Base-by-base conservation (phyloP, 2,329 filamentous ascomycete species). In the Aspergillus proliferans region DNA sequence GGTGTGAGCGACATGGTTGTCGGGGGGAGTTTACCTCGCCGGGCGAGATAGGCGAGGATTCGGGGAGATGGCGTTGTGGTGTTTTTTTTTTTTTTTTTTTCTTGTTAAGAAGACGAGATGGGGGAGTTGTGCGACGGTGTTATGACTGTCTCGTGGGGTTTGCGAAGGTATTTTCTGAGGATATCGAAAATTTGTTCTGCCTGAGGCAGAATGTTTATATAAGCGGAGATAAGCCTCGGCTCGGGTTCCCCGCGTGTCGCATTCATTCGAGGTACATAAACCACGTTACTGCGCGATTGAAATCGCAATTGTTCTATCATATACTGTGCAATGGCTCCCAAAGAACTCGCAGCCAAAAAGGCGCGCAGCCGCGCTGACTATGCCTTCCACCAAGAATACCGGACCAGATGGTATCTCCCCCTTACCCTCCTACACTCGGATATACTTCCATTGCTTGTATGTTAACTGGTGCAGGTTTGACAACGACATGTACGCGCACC, bases 401-500 rank as follows among this genome's bases (percentile, higher is more conserved):
- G 89, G 49, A 94, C 90, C 52, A 74, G 91, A 82, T 95, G 91
- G 90, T 90, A 58, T 50, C 53, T 47, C 5, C 57, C 41, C 58
- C 22, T 38, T 36, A 34, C 22, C 22, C 22, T 22, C 6, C 5
- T 22, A 22, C 5, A 22, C 15, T 15, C 15, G 45, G n/a, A 18
- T 38, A 43, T 41, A 30, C 12, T 12, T 41, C 6, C 42, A 18
- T n/a, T 18, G 40, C 19, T 14, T 43, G n/a, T 18, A 24, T 21
- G 5, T 28, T 22, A 46, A 15, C 34, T 2, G 4, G 14, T 22
- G 14, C 52, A 91, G 88, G 88, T 84, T 82, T 67, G 90, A 95
- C 70, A 95, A 95, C 65, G 90, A 95, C 73, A 93, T 94, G 87
- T 95, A 93, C 69, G 80, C 88, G 52, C 92, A 97, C 66, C 83